Evolutionary conservation across 2,329 filamentous ascomycete genomes (phyloP).

Genomic region (Grosmannia penicillata): DNA sequence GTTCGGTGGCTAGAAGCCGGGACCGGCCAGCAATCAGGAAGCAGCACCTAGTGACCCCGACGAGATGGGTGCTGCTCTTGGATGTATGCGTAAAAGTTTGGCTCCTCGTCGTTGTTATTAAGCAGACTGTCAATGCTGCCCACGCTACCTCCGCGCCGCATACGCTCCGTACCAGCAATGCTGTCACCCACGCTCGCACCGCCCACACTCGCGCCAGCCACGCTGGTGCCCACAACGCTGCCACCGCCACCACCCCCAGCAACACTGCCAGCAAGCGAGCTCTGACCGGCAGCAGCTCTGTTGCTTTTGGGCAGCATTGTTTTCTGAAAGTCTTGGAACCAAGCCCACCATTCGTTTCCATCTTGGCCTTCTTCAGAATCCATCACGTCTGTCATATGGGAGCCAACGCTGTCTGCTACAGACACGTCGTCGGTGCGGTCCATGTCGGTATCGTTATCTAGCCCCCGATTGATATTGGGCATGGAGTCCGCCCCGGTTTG

Average conservation of each 20-base stretch:
- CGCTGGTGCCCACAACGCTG: not conserved
- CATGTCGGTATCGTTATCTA: too few relatives aligned
- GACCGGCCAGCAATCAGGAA: too few relatives aligned
- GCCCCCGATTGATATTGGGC: too few relatives aligned
- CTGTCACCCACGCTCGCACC: too few relatives aligned
- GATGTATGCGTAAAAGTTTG: constrained; percentile 6
- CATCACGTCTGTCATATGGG: constrained; percentile 3
- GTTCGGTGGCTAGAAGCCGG: too few relatives aligned
- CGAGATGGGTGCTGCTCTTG: constrained; percentile 2
- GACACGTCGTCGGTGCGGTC: not conserved
- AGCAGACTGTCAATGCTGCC: constrained; percentile 11
- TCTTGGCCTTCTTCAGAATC: not conserved
- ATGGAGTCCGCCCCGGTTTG: not conserved
- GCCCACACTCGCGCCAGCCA: too few relatives aligned
- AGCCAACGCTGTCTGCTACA: not conserved
- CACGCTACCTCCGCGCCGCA: constrained; percentile 4
- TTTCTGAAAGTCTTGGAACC: constrained; percentile 7
- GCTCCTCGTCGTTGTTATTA: constrained; percentile 7
- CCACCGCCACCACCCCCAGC: not conserved
- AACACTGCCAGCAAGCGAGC: not conserved
- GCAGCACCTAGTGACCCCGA: too few relatives aligned
- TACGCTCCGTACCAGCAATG: not conserved
- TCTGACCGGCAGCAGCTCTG: not conserved
- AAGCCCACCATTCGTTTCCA: constrained; percentile 10
- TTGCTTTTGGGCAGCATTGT: constrained; percentile 4